phyloP scores from a whole-genome alignment of 2,329 filamentous ascomycete genomes.

The Gremmenia infestans region DNA sequence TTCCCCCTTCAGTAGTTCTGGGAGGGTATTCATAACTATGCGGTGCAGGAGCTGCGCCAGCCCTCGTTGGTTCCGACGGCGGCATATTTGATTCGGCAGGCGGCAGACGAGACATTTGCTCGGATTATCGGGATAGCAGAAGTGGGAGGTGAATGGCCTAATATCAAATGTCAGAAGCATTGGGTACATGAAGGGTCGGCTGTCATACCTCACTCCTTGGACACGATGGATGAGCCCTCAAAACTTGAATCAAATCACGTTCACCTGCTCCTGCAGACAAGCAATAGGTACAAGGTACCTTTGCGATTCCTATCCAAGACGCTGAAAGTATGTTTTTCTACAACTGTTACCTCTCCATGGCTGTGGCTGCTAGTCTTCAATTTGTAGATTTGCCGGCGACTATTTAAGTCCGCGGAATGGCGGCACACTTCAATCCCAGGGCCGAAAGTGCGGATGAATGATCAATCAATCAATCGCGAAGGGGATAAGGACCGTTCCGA shows the following conservation, averaged over 20 bases:
- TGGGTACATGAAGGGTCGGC: neutral
- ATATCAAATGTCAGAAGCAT: neutral
- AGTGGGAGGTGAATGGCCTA: neutral
- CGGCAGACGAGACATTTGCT: neutral
- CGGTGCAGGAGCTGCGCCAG: neutral
- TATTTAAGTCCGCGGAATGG: neutral
- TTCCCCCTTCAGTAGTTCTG: neutral
- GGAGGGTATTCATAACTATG: slow-evolving; percentile 2
- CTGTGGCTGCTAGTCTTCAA: neutral
- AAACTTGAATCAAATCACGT: neutral
- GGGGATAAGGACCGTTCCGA: neutral
- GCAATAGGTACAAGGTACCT: neutral
- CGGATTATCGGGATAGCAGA: neutral
- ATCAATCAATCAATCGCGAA: neutral
- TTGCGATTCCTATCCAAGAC: neutral
- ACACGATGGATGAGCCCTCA: neutral
- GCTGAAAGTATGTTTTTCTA: neutral
- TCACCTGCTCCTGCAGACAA: neutral
- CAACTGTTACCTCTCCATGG: neutral
- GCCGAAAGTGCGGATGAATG: neutral
- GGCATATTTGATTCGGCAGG: neutral
- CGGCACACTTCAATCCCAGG: neutral
- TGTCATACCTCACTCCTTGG: no score
- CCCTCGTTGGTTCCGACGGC: neutral
- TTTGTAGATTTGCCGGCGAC: neutral